Conservation (phyloP, 2,329 filamentous ascomycete species). For the Phialocephala sp. region DNA sequence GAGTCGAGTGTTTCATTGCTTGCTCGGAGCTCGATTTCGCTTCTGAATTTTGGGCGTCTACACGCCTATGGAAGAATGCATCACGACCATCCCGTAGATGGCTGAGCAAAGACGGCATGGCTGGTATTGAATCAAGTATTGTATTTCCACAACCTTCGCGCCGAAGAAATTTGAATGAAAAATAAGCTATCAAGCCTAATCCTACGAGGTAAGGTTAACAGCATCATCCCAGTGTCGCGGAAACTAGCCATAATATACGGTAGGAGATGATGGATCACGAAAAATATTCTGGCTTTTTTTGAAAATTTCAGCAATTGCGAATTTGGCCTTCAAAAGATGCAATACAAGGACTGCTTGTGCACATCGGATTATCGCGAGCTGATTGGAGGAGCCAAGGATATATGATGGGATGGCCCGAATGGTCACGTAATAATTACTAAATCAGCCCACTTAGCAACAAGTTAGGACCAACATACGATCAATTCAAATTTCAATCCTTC, state of each 20-base stretch:
- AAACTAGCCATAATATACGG: neutral
- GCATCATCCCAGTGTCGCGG: neutral
- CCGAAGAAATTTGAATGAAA: neutral
- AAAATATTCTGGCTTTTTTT: neutral
- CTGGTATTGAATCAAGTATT: neutral
- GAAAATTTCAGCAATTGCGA: slow-evolving; percentile 6
- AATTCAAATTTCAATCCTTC: neutral
- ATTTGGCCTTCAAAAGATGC: slow-evolving; percentile 3
- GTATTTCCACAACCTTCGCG: neutral
- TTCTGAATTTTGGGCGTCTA: neutral
- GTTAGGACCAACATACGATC: slow-evolving; percentile 1
- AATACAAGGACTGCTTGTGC: neutral
- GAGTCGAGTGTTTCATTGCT: neutral
- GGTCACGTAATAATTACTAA: neutral
- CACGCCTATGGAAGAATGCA: neutral
- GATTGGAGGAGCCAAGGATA: neutral
- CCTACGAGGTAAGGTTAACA: neutral
- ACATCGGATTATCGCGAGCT: neutral
- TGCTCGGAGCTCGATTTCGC: slow-evolving; percentile 3
- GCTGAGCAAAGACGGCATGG: neutral
- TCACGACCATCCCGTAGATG: slow-evolving; percentile 1
- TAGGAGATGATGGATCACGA: neutral
- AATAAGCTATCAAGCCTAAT: neutral
- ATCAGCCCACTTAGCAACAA: neutral
- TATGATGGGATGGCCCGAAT: neutral